These are phyloP conservation scores for Plasmodium vivax DNA, from an alignment of 169 alveolate species.

Conservation along the genomic window DNA sequence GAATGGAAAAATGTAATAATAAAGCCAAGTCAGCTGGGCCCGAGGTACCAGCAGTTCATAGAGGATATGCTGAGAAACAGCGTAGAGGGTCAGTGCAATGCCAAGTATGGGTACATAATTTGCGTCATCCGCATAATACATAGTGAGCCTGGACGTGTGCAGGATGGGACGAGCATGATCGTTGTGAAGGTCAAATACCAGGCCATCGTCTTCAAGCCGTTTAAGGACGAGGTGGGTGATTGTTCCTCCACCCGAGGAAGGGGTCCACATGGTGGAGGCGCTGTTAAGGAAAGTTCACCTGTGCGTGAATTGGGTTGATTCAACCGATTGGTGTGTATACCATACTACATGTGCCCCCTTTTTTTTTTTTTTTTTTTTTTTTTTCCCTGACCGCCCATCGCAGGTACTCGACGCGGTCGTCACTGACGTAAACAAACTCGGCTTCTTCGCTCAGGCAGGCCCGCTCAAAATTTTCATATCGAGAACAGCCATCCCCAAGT, in stretches of 20 bases:
- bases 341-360: not conserved
- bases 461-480: constrained; percentile 93
- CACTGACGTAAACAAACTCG: constrained; percentile 92
- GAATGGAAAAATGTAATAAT: constrained; percentile 91
- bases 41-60: constrained; percentile 88
- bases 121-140: constrained; percentile 92
- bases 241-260: not conserved
- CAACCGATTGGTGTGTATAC: not conserved
- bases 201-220: constrained; percentile 92
- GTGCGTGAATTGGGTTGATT: not conserved
- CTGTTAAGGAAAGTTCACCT: not conserved
- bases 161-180: constrained; percentile 93
- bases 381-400: not conserved
- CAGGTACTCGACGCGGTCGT: constrained; percentile 92
- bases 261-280: not conserved
- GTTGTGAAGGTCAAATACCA: constrained; percentile 92
- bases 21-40: constrained; percentile 93
- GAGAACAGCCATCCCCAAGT: constrained; percentile 90
- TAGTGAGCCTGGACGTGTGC: constrained; percentile 92
- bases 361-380: not conserved
- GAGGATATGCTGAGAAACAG: constrained; percentile 91
- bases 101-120: constrained; percentile 88
- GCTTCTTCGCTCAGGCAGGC: constrained; percentile 93
- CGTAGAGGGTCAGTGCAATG: constrained; percentile 91
- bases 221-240: constrained; percentile 89